Evolutionary conservation across 2,329 filamentous ascomycete genomes (phyloP).

Genomic region (Cyclaneusma minus): DNA sequence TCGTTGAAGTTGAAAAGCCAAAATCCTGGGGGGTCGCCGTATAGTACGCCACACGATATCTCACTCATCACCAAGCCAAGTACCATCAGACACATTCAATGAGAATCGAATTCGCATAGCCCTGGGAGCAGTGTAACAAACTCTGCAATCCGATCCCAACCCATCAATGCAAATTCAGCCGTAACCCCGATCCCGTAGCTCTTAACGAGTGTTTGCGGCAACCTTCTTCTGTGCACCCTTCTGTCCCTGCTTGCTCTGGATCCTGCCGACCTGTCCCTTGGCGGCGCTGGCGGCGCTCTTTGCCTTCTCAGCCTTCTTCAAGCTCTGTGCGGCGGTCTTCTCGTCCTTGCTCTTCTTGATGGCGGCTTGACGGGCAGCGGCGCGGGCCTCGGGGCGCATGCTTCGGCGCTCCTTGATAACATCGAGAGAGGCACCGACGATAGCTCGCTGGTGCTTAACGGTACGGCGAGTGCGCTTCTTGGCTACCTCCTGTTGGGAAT

Average conservation of each 20-base stretch:
- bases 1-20: too few species aligned
- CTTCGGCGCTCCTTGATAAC: conserved; percentile 98
- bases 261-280: conserved; percentile 65
- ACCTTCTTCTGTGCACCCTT: conserved; percentile 84
- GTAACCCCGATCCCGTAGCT: conserved; percentile 2
- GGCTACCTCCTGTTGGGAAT: conserved; percentile 74
- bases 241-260: conserved; percentile 91
- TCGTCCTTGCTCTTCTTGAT: conserved; percentile 99
- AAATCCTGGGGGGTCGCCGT: too few species aligned
- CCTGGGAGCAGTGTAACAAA: too few species aligned
- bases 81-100: too few species aligned
- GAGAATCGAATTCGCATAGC: too few species aligned
- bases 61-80: too few species aligned
- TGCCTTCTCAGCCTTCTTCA: conserved; percentile 99
- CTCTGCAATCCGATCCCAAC: neutral
- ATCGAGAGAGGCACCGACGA: conserved; percentile 97
- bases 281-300: conserved; percentile 64
- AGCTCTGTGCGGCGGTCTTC: conserved; percentile 72
- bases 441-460: conserved; percentile 97
- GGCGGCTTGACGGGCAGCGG: conserved; percentile 74
- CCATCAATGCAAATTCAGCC: conserved; percentile 1
- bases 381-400: conserved; percentile 89
- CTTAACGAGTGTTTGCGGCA: conserved; percentile 73
- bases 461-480: conserved; percentile 98
- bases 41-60: too few species aligned